Evolutionary conservation across 2,329 filamentous ascomycete genomes (phyloP).

Genomic region (Penicillium brevicompactum): DNA sequence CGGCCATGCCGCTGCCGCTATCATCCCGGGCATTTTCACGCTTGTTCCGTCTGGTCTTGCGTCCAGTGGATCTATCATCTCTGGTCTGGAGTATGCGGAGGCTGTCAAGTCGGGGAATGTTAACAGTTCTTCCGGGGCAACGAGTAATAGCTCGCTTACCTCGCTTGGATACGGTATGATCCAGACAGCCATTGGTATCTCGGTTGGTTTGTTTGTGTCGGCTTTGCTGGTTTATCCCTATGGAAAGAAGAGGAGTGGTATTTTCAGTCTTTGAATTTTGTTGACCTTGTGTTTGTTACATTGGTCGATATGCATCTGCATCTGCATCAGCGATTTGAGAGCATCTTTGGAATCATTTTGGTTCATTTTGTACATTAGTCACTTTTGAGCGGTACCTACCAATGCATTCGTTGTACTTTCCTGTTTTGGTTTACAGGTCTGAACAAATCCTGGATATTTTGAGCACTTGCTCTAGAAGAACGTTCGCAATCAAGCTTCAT

Average conservation of each 20-base stretch:
- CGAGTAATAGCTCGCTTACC: conserved; percentile 22
- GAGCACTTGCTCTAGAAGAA: too few species aligned
- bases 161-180: conserved; percentile 49
- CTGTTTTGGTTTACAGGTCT: too few species aligned
- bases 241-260: conserved; percentile 47
- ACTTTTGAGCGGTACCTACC: too few species aligned
- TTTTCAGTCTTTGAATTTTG: conserved; percentile 41
- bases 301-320: not conserved
- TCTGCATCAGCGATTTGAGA: not conserved
- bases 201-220: conserved; percentile 48
- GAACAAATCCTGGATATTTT: too few species aligned
- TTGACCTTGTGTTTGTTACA: not conserved
- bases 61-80: conserved; percentile 57
- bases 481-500: too few species aligned
- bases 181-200: conserved; percentile 50
- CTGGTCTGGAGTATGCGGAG: conserved; percentile 57
- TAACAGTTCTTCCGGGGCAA: not conserved
- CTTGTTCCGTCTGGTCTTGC: conserved; percentile 62
- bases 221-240: conserved; percentile 49
- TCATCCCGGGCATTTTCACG: conserved; percentile 82
- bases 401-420: too few species aligned
- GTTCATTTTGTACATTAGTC: too few species aligned
- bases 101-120: conserved; percentile 43
- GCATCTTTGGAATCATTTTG: too few species aligned
- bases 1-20: conserved; percentile 77